phyloP scores from a whole-genome alignment of 148 eudicot genomes.

The Hydrangea macrophylla region DNA sequence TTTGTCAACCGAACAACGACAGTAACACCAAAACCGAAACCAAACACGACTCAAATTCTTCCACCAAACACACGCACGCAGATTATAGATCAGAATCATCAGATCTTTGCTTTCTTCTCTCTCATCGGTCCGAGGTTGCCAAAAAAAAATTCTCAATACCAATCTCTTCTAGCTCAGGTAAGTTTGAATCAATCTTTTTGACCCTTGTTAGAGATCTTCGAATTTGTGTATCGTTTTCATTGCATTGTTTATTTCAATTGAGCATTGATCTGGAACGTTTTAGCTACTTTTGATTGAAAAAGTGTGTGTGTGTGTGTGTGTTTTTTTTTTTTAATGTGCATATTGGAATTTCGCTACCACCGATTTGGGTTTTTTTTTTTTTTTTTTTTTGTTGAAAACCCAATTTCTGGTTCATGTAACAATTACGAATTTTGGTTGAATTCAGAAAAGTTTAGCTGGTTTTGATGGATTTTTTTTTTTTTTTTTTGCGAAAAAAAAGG shows the following conservation, averaged over 20 bases:
- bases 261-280: background rate
- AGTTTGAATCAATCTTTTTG: background rate
- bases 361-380: background rate
- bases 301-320: too few species aligned
- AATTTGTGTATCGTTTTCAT: background rate
- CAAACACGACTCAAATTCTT: background rate
- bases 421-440: background rate
- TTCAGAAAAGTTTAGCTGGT: background rate
- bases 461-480: background rate
- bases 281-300: background rate
- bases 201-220: background rate
- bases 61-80: background rate
- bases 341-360: background rate
- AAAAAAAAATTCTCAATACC: background rate
- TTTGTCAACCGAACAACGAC: background rate
- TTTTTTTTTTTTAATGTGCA: background rate
- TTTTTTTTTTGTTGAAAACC: background rate
- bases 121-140: background rate
- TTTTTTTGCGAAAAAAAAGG: too few species aligned
- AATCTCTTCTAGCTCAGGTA: slow-evolving; percentile 7
- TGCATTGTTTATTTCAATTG: background rate
- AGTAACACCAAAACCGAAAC: background rate
- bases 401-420: background rate
- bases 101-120: slow-evolving; percentile 3
- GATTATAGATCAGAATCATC: slow-evolving; percentile 8